A percentile compares a stretch with the other conserved stretches of the same genome.
These are phyloP conservation scores for Bothriochloa decipiens DNA, from an alignment of 176 grass and related monocot genomes.

Conservation along the genomic window DNA sequence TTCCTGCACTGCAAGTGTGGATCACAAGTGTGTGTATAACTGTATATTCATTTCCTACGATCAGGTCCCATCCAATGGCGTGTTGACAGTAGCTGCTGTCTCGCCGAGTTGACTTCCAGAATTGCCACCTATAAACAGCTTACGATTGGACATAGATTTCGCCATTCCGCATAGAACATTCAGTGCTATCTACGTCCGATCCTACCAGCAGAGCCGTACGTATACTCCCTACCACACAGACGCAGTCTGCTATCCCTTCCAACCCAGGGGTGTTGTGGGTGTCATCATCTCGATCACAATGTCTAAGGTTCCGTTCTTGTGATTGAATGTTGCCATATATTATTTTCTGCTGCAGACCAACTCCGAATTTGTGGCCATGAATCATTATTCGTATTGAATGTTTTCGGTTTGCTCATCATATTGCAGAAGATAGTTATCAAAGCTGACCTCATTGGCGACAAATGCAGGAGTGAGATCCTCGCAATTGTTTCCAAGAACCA, in stretches of 20 bases:
- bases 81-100: not conserved
- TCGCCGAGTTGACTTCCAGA: conserved; percentile 12
- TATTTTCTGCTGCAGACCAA: not conserved
- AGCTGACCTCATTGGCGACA: conserved; percentile 36
- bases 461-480: conserved; percentile 49
- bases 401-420: not conserved
- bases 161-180: conserved; percentile 7
- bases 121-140: conserved; percentile 18
- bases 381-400: not conserved
- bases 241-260: not conserved
- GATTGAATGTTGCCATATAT: not conserved
- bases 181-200: not conserved
- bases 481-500: conserved; percentile 40
- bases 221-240: not conserved
- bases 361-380: not conserved
- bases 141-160: not conserved
- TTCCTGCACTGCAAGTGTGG: not conserved
- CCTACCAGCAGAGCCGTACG: not conserved
- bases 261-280: not conserved
- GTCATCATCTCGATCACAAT: conserved; percentile 22
- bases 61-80: conserved; percentile 32
- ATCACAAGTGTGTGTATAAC: not conserved
- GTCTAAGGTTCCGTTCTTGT: conserved; percentile 32
- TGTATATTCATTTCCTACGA: conserved; percentile 20
- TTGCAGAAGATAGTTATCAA: conserved; percentile 64